A percentile compares a stretch with the other conserved stretches of the same genome.
These are phyloP conservation scores for Fusarium nanum DNA, from an alignment of 2,329 filamentous ascomycete species.

Conservation along the genomic window DNA sequence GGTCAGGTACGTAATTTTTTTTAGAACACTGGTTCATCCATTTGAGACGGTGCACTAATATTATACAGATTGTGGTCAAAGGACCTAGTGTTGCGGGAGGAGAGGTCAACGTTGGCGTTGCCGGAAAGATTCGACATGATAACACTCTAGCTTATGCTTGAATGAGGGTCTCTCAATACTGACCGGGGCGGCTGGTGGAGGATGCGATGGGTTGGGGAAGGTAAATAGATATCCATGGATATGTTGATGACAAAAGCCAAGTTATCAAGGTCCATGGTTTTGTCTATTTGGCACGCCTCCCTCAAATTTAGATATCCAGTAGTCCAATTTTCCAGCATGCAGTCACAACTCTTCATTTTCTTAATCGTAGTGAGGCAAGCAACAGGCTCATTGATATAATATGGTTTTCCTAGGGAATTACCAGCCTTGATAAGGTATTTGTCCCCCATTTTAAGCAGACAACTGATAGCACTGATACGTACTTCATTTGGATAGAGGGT, in stretches of 20 bases:
- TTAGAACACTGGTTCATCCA: too few species aligned
- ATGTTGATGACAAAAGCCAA: background rate
- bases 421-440: background rate
- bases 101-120: conserved; percentile 71
- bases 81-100: conserved; percentile 80
- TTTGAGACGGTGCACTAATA: conserved; percentile 19
- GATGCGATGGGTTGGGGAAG: background rate
- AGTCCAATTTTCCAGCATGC: background rate
- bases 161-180: background rate
- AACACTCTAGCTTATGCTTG: conserved; percentile 74
- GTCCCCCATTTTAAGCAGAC: too few species aligned
- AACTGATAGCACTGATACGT: background rate
- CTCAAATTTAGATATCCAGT: background rate
- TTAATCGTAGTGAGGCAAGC: background rate
- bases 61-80: conserved; percentile 71
- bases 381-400: fast-evolving
- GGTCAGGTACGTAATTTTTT: conserved; percentile 68
- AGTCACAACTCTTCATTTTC: background rate
- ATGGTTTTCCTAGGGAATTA: background rate
- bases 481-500: background rate
- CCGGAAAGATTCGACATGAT: conserved; percentile 75
- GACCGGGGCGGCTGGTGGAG: background rate
- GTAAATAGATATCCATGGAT: background rate
- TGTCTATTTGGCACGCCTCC: background rate
- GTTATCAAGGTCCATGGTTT: background rate